Evolutionary conservation across 2,329 filamentous ascomycete species (phyloP).

Genomic region (Neocatenulostroma microsporum): DNA sequence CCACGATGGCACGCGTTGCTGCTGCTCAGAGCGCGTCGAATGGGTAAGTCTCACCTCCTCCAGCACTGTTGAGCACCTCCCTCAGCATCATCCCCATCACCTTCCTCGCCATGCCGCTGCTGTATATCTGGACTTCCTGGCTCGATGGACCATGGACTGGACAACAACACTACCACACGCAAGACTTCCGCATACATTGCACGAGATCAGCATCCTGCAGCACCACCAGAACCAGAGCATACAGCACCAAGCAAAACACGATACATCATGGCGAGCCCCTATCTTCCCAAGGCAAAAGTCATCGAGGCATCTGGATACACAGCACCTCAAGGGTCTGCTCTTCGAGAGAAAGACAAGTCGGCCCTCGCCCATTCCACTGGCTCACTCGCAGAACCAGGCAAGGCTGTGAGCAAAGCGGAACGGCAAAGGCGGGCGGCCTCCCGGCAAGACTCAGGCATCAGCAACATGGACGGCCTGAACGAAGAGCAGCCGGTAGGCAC

Average conservation of each 20-base stretch:
- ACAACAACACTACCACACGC: neutral
- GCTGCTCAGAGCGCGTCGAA: constrained; percentile 1
- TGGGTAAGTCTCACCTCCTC: constrained; percentile 11
- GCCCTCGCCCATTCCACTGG: neutral
- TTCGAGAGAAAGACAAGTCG: neutral
- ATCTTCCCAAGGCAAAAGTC: too few relatives aligned
- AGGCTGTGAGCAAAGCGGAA: neutral
- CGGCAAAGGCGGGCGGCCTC: neutral
- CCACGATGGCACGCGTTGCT: constrained; percentile 6
- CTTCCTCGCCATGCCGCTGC: neutral
- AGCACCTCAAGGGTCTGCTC: too few relatives aligned
- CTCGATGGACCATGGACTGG: neutral
- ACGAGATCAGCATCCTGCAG: neutral
- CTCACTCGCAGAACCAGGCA: neutral
- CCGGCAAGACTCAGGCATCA: neutral
- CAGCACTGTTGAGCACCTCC: too few relatives aligned
- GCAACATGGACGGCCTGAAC: constrained; percentile 1
- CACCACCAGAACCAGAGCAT: too few relatives aligned
- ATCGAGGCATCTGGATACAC: too few relatives aligned
- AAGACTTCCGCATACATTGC: neutral
- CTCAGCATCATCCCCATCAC: neutral
- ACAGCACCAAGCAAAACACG: too few relatives aligned
- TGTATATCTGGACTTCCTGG: too few relatives aligned
- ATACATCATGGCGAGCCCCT: too few relatives aligned
- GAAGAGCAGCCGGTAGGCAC: neutral